These are phyloP conservation scores for Hypsizygus ulmarius DNA, from an alignment of 1,284 basidiomycete species.

Conservation along the genomic window DNA sequence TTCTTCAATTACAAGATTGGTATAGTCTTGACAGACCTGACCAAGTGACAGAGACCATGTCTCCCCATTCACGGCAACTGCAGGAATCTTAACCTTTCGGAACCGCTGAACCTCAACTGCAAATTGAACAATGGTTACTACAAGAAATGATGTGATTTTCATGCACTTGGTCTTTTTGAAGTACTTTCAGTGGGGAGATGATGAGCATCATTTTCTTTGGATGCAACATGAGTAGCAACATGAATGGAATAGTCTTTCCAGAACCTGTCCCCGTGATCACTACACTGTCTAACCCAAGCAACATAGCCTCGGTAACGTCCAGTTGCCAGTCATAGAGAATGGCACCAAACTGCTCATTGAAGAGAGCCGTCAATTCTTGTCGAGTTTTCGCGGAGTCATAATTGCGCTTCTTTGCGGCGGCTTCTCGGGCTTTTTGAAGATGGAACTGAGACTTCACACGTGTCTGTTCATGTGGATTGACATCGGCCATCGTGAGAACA, in stretches of 20 bases:
- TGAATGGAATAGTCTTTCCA: slow-evolving; percentile 37
- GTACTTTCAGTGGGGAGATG: slow-evolving; percentile 32
- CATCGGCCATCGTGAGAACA: background rate
- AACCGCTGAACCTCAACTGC: slow-evolving; percentile 22
- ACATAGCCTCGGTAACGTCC: slow-evolving; percentile 31
- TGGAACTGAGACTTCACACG: slow-evolving; percentile 2
- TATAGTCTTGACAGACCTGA: slow-evolving; percentile 18
- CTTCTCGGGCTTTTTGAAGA: slow-evolving; percentile 11
- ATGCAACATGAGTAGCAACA: slow-evolving; percentile 28
- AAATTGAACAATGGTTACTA: slow-evolving; percentile 7
- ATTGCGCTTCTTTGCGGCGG: slow-evolving; percentile 1
- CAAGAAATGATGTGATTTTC: background rate
- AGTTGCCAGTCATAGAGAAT: slow-evolving; percentile 32
- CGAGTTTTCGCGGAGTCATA: slow-evolving; percentile 16
- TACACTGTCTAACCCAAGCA: slow-evolving; percentile 31
- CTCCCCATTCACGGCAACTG: slow-evolving; percentile 31
- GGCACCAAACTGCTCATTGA: slow-evolving; percentile 13
- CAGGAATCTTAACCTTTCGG: slow-evolving; percentile 24
- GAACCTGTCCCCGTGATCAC: slow-evolving; percentile 34
- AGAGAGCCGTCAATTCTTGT: background rate
- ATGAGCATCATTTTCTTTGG: slow-evolving; percentile 25
- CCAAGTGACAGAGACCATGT: slow-evolving; percentile 23
- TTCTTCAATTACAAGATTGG: background rate
- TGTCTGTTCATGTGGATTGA: background rate
- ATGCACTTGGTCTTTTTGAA: slow-evolving; percentile 30